A percentile compares a stretch with the other conserved stretches of the same genome.
Evolutionary conservation across 441 rosid species (phyloP).

Genomic region (Gossypium trilobum): DNA sequence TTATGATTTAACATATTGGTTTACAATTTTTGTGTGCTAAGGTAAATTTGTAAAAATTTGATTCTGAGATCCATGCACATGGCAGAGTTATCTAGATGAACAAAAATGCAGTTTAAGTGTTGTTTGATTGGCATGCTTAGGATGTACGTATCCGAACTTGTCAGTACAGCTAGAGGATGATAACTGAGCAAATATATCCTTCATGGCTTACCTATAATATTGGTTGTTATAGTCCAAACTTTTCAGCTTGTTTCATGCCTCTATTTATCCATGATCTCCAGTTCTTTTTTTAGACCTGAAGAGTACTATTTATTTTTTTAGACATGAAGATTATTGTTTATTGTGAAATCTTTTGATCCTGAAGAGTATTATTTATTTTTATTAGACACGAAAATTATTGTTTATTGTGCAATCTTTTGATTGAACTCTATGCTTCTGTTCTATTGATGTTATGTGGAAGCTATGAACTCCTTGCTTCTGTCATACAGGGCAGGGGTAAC

Average conservation of each 20-base stretch:
- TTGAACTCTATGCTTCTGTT: background rate
- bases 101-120: background rate
- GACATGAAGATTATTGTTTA: background rate
- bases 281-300: background rate
- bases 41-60: background rate
- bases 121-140: conserved; percentile 6
- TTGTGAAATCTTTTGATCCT: background rate
- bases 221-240: background rate
- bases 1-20: conserved; percentile 1
- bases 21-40: background rate
- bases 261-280: background rate
- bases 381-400: background rate
- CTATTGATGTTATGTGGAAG: background rate
- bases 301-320: background rate
- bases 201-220: background rate
- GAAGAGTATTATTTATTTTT: background rate
- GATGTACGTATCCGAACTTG: background rate
- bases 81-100: background rate
- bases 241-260: background rate
- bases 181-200: background rate
- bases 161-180: background rate
- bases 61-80: background rate
- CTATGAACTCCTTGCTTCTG: conserved; percentile 12
- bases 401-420: background rate
- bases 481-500: conserved; percentile 82